These are phyloP conservation scores for Omphalotus olearius DNA, from an alignment of 1,284 basidiomycete genomes.

Conservation along the genomic window DNA sequence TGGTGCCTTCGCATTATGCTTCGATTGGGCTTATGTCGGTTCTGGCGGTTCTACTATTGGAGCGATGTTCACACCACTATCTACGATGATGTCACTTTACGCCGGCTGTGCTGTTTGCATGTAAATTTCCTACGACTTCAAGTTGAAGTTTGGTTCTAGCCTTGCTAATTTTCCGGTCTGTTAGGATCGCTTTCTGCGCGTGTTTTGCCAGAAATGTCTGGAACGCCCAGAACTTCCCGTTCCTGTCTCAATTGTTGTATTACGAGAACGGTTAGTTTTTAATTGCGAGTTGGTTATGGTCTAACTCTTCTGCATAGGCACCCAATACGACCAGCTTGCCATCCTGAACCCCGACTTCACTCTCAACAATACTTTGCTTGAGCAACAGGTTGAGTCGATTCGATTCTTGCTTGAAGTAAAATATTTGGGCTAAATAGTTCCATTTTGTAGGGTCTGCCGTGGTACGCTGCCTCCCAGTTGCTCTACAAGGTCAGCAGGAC, in stretches of 20 bases:
- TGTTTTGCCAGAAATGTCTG: slow-evolving; percentile 14
- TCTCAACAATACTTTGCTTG: slow-evolving; percentile 25
- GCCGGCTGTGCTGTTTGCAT: slow-evolving; percentile 26
- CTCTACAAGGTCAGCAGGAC: slow-evolving; percentile 26
- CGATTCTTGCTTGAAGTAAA: too few relatives aligned
- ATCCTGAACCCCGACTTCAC: slow-evolving; percentile 26
- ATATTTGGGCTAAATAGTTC: neutral
- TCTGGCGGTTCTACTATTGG: slow-evolving; percentile 15
- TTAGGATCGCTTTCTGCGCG: slow-evolving; percentile 18
- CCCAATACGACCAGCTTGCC: slow-evolving; percentile 24
- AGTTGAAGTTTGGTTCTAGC: neutral
- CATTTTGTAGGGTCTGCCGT: slow-evolving; percentile 21
- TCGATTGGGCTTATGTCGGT: slow-evolving; percentile 33
- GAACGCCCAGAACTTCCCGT: slow-evolving; percentile 26
- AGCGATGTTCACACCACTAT: slow-evolving; percentile 32
- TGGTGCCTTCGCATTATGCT: slow-evolving; percentile 18
- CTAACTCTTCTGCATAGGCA: slow-evolving; percentile 5
- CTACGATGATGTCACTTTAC: slow-evolving; percentile 30
- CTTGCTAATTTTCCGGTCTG: neutral
- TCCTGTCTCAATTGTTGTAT: slow-evolving; percentile 30
- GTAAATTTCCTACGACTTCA: slow-evolving; percentile 15
- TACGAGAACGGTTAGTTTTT: slow-evolving; percentile 25
- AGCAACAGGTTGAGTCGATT: slow-evolving; percentile 7
- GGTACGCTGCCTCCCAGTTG: slow-evolving; percentile 27
- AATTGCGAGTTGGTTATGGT: neutral